phyloP scores from a whole-genome alignment of 2,329 filamentous ascomycete genomes.

The Hymenoscyphus fraxineus region DNA sequence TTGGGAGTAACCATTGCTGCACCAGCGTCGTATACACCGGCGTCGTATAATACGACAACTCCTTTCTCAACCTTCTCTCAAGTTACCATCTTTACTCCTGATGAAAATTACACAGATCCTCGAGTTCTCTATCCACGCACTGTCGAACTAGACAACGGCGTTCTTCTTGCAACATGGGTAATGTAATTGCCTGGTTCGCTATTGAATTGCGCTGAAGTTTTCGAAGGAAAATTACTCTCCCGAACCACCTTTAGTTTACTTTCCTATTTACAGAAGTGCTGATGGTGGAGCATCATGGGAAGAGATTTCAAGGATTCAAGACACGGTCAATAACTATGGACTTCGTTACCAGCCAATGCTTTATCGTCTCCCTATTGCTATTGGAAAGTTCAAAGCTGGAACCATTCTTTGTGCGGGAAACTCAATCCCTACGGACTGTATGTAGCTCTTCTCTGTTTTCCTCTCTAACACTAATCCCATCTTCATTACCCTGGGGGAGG shows the following conservation, averaged over 20 bases:
- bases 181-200: background rate
- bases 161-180: constrained; percentile 48
- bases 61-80: constrained; percentile 31
- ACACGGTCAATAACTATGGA: constrained; percentile 61
- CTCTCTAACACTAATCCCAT: too few relatives aligned
- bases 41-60: background rate
- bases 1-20: constrained; percentile 20
- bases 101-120: constrained; percentile 31
- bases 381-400: constrained; percentile 57
- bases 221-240: constrained; percentile 49
- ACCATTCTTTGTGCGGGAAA: constrained; percentile 56
- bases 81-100: constrained; percentile 30
- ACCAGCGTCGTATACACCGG: constrained; percentile 11
- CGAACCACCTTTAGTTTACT: constrained; percentile 47
- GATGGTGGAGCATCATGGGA: constrained; percentile 54
- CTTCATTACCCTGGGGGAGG: too few relatives aligned
- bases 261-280: constrained; percentile 48
- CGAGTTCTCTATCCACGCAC: constrained; percentile 36
- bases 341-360: constrained; percentile 67
- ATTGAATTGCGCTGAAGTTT: background rate
- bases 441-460: too few relatives aligned
- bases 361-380: constrained; percentile 55
- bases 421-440: constrained; percentile 41
- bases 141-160: constrained; percentile 36
- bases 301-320: constrained; percentile 58